These are phyloP conservation scores for Russula brevipes DNA, from an alignment of 768 basidiomycete genomes.

Conservation along the genomic window DNA sequence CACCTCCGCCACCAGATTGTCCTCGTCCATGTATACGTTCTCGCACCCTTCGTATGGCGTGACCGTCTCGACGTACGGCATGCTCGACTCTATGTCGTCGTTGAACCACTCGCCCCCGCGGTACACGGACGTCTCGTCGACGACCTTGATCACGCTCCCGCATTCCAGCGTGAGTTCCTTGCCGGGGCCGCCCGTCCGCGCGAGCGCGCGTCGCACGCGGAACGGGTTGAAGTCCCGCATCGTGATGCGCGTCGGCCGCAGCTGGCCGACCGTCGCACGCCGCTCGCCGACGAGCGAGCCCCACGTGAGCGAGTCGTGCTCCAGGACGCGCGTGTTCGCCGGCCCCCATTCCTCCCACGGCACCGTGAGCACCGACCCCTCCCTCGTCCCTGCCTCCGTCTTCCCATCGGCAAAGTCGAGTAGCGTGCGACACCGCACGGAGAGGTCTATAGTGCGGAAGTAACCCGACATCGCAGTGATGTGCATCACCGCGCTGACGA, in stretches of 20 bases:
- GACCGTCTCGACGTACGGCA: conserved; percentile 17
- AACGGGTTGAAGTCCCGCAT: conserved; percentile 14
- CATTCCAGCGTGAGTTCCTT: not conserved
- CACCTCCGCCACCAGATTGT: conserved; percentile 8
- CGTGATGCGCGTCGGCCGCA: not conserved
- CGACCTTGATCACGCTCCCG: not conserved
- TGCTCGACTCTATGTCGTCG: not conserved
- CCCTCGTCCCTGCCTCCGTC: too few species aligned
- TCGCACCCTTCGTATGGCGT: conserved; percentile 4
- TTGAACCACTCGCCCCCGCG: conserved; percentile 4
- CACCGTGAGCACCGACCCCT: not conserved
- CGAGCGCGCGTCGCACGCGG: not conserved
- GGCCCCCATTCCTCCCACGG: conserved; percentile 12
- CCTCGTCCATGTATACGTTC: conserved; percentile 11
- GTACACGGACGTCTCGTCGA: not conserved
- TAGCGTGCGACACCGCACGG: conserved; percentile 11
- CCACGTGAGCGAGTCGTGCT: conserved; percentile 15
- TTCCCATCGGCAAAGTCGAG: not conserved
- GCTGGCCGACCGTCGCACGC: conserved; percentile 11
- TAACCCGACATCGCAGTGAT: not conserved
- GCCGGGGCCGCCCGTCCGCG: not conserved
- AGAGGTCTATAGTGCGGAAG: conserved; percentile 9
- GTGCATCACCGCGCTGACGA: conserved; percentile 18
- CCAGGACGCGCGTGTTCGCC: not conserved
- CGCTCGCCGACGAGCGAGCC: conserved; percentile 17